These are phyloP conservation scores for Diaporthe caulivora DNA, from an alignment of 2,329 filamentous ascomycete genomes.

Conservation along the genomic window DNA sequence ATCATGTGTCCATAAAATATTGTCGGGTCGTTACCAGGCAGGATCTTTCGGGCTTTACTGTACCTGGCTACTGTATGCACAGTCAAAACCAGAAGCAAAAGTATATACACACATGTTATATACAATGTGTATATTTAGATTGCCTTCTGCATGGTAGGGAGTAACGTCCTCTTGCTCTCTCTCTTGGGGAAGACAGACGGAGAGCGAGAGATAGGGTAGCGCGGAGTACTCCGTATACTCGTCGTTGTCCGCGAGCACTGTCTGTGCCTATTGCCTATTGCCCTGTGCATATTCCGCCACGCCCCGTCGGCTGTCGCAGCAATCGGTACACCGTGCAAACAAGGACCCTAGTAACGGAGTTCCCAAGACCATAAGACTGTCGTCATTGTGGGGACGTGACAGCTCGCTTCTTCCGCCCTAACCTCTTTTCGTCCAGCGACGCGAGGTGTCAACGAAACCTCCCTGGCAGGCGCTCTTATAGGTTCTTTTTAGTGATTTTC, in stretches of 20 bases:
- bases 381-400: constrained; percentile 30
- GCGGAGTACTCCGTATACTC: no score
- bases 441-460: constrained; percentile 28
- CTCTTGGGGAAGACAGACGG: not conserved
- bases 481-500: not conserved
- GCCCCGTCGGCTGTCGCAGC: constrained; percentile 21
- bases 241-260: not conserved
- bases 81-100: no score
- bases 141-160: no score
- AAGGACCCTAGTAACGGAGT: constrained; percentile 3
- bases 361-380: constrained; percentile 12
- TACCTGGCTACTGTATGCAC: not conserved
- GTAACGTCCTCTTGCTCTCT: no score
- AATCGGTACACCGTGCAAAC: constrained; percentile 19
- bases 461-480: not conserved
- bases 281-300: not conserved
- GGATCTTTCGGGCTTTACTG: not conserved
- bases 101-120: no score
- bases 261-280: not conserved
- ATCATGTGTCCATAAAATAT: not conserved
- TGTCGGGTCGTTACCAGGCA: no score
- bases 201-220: no score
- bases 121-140: no score
- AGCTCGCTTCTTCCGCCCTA: constrained; percentile 28
- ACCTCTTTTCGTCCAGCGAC: constrained; percentile 23